Evolutionary conservation across 129 eudicot genomes (phyloP).

Genomic region (Flaveria ramosissima): DNA sequence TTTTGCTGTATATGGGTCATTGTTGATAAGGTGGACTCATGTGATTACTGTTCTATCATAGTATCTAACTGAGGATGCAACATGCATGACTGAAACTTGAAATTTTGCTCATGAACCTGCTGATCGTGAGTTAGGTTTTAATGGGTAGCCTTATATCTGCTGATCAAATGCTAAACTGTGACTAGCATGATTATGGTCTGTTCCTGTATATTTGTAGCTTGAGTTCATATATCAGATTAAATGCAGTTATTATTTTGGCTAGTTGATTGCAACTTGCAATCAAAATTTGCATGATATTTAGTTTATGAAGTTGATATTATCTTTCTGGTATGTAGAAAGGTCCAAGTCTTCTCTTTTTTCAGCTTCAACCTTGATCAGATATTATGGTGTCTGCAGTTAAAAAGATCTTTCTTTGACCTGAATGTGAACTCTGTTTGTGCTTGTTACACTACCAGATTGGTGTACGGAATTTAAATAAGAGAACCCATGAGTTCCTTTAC

Average conservation of each 20-base stretch:
- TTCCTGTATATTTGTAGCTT: background rate
- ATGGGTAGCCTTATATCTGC: background rate
- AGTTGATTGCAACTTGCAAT: background rate
- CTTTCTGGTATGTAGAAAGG: background rate
- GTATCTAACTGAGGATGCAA: slow-evolving; percentile 18
- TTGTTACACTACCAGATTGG: background rate
- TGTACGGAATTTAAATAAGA: background rate
- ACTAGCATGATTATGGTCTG: slow-evolving; percentile 7
- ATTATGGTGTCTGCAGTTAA: background rate
- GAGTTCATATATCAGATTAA: background rate
- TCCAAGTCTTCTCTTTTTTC: background rate
- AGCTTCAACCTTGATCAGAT: background rate
- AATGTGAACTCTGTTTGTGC: background rate
- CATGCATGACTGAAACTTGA: slow-evolving; percentile 12
- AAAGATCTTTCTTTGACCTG: background rate
- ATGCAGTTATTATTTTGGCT: background rate
- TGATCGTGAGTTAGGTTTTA: background rate
- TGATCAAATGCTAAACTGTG: slow-evolving; percentile 17
- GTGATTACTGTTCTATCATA: background rate
- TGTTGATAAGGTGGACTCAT: background rate
- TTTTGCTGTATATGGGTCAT: background rate
- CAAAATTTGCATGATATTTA: background rate
- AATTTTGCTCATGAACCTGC: slow-evolving; percentile 8
- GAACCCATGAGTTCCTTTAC: background rate
- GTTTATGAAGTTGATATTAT: background rate